A percentile compares a stretch with the other conserved stretches of the same genome.
These are phyloP conservation scores for Glebionis coronaria DNA, from an alignment of 129 eudicot species.

Conservation along the genomic window DNA sequence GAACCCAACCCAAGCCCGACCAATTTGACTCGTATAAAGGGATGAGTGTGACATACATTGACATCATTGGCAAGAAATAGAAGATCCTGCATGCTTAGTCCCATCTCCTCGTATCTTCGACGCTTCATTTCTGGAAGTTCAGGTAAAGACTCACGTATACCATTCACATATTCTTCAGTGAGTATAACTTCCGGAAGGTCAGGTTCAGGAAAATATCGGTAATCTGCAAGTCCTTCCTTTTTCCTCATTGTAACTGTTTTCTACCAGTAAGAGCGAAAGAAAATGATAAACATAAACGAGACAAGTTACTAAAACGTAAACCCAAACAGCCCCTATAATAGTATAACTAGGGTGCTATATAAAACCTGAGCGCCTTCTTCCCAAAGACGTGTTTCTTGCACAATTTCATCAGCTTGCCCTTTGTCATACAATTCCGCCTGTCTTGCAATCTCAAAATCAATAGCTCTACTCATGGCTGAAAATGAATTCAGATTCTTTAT, in stretches of 20 bases:
- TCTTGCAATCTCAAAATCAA: slow-evolving; percentile 85
- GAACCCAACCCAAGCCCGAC: background rate
- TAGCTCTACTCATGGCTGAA: slow-evolving; percentile 89
- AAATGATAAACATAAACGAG: slow-evolving; percentile 24
- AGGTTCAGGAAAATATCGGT: slow-evolving; percentile 96
- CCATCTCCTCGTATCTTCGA: slow-evolving; percentile 77
- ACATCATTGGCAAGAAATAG: slow-evolving; percentile 89
- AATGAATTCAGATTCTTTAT: slow-evolving; percentile 92
- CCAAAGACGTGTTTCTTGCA: slow-evolving; percentile 98
- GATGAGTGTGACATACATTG: slow-evolving; percentile 50
- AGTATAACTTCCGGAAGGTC: slow-evolving; percentile 87
- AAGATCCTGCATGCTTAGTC: slow-evolving; percentile 88
- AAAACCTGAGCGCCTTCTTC: slow-evolving; percentile 95
- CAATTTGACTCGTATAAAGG: background rate
- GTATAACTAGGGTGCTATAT: too few species aligned
- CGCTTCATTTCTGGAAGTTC: slow-evolving; percentile 94
- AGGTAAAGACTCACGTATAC: slow-evolving; percentile 68
- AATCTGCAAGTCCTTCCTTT: slow-evolving; percentile 99
- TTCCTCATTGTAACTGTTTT: slow-evolving; percentile 98
- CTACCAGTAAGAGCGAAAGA: slow-evolving; percentile 34
- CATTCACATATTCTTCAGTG: slow-evolving; percentile 56
- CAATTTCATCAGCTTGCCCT: slow-evolving; percentile 66
- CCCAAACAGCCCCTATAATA: background rate
- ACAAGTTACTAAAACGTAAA: background rate
- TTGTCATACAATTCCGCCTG: slow-evolving; percentile 66